phyloP scores from a whole-genome alignment of 2,329 filamentous ascomycete species.

The Fusarium verticillioides region DNA sequence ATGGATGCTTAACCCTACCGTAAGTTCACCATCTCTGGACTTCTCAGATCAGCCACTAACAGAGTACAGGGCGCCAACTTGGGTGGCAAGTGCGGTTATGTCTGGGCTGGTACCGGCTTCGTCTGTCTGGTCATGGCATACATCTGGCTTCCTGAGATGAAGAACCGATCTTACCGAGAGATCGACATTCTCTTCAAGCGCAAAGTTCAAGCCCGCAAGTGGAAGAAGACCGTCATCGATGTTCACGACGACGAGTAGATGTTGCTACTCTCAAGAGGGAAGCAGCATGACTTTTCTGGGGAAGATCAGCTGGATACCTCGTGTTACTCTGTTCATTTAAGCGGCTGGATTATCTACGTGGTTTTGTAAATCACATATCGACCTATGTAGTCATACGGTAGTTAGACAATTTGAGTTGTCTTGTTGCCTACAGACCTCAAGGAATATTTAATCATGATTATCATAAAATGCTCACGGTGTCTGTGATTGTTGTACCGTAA shows the following conservation, averaged over 20 bases:
- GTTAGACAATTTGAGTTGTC: background rate
- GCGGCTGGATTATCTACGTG: constrained; percentile 1
- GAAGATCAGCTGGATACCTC: background rate
- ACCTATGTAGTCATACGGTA: background rate
- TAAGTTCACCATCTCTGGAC: constrained; percentile 34
- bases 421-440: background rate
- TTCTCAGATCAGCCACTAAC: constrained; percentile 39
- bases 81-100: constrained; percentile 67
- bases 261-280: background rate
- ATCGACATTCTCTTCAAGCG: constrained; percentile 70
- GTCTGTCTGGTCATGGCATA: constrained; percentile 63
- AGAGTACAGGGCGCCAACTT: constrained; percentile 53
- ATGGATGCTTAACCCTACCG: constrained; percentile 69
- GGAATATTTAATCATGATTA: constrained; percentile 5
- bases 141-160: constrained; percentile 66
- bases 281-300: background rate
- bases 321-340: constrained; percentile 2
- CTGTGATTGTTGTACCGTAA: background rate
- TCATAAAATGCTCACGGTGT: rapidly evolving
- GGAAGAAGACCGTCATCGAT: constrained; percentile 66
- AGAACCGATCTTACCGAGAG: constrained; percentile 68
- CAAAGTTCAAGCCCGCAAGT: constrained; percentile 63
- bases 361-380: background rate
- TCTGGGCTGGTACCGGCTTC: constrained; percentile 68
- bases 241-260: constrained; percentile 70